Conservation (phyloP, 768 basidiomycete species). For the Suillus spraguei region DNA sequence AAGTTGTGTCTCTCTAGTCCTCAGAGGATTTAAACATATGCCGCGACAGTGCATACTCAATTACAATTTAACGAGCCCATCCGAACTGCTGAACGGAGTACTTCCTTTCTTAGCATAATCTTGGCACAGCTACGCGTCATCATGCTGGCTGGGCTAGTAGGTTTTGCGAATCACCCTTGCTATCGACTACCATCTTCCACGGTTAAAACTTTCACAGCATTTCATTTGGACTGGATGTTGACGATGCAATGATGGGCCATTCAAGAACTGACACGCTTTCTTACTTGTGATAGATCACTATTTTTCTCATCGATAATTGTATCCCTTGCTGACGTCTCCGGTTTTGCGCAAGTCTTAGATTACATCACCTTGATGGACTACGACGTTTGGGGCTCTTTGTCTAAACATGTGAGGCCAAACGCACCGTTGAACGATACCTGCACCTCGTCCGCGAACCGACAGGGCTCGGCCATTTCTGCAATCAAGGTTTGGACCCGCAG, state of each 20-base stretch:
- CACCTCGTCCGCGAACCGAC: constrained; percentile 54
- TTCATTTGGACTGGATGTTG: too few relatives aligned
- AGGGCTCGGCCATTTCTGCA: constrained; percentile 75
- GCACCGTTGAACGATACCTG: constrained; percentile 83
- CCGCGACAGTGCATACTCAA: not conserved
- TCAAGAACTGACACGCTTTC: too few relatives aligned
- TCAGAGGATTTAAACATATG: not conserved
- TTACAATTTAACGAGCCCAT: not conserved
- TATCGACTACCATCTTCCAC: not conserved
- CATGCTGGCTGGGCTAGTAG: too few relatives aligned
- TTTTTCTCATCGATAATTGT: not conserved
- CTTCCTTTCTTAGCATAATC: too few relatives aligned
- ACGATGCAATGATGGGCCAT: too few relatives aligned
- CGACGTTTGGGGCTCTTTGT: constrained; percentile 58
- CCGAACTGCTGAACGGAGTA: not conserved
- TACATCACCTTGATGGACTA: constrained; percentile 69
- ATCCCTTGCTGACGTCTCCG: constrained; percentile 72
- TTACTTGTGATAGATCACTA: too few relatives aligned
- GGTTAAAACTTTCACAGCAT: not conserved
- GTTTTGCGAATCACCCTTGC: not conserved
- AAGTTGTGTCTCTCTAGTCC: not conserved
- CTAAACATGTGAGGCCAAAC: constrained; percentile 68
- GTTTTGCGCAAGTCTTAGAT: constrained; percentile 70
- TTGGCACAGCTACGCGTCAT: too few relatives aligned
- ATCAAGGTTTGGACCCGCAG: constrained; percentile 78